Percentiles rank a stretch among this genome's conserved stretches.
Conservation (phyloP, 108 stramenopile species). For the Craspedostauros australis region DNA sequence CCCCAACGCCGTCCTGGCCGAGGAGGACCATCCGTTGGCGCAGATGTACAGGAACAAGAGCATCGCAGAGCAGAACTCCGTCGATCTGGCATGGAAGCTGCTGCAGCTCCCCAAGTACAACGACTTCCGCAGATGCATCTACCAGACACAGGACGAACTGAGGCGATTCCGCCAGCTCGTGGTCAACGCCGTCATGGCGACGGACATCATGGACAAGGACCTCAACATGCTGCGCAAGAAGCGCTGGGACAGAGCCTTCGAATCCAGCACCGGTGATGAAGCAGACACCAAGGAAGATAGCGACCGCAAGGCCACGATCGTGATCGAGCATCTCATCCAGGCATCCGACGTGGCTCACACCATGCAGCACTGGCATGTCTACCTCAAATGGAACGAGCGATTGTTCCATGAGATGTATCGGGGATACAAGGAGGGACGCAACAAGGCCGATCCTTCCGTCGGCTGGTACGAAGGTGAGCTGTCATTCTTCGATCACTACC, state of each 20-base stretch:
- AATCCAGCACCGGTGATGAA: slow-evolving; percentile 1
- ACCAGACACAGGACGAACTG: slow-evolving; percentile 21
- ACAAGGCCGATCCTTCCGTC: slow-evolving; percentile 11
- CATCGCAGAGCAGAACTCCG: slow-evolving; percentile 40
- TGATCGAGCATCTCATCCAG: too few relatives aligned
- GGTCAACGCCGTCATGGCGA: slow-evolving; percentile 41
- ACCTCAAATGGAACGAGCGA: too few relatives aligned
- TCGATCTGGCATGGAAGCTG: slow-evolving; percentile 37
- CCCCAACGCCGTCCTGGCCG: slow-evolving; percentile 34
- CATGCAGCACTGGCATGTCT: too few relatives aligned
- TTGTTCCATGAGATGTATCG: too few relatives aligned
- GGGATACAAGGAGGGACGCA: slow-evolving; percentile 23
- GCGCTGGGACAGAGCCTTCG: slow-evolving; percentile 13
- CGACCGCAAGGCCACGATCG: too few relatives aligned
- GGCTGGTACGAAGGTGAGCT: slow-evolving; percentile 21
- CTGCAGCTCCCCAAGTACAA: slow-evolving; percentile 23
- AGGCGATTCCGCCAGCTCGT: slow-evolving; percentile 34
- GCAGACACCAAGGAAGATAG: neutral
- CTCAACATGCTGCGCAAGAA: neutral
- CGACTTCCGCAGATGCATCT: slow-evolving; percentile 24
- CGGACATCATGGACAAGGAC: slow-evolving; percentile 39
- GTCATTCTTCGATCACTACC: slow-evolving; percentile 16
- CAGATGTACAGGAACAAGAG: slow-evolving; percentile 33
- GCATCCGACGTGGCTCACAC: too few relatives aligned
- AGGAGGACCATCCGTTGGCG: slow-evolving; percentile 35